A percentile compares a stretch with the other conserved stretches of the same genome.
Conservation (phyloP, 768 basidiomycete genomes). For the Clavaria fumosa region DNA sequence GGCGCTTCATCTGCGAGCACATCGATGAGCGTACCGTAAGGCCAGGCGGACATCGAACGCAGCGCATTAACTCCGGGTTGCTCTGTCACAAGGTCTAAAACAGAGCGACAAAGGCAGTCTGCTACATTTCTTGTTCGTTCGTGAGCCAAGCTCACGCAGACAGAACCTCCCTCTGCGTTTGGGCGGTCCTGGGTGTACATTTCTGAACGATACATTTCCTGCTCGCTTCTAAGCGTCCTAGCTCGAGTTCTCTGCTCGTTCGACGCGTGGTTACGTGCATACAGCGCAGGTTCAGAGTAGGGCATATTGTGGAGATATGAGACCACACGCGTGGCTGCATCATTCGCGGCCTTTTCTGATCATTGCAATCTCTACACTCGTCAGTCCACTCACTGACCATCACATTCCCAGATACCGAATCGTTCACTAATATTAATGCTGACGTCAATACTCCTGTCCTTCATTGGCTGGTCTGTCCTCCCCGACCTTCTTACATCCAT, state of each 20-base stretch:
- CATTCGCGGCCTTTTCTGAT: not conserved
- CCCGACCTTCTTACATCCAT: constrained; percentile 46
- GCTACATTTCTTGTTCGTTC: not conserved
- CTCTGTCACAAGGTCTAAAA: not conserved
- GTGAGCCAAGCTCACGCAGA: not conserved
- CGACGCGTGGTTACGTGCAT: not conserved
- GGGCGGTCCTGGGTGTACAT: not conserved
- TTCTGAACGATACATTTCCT: not conserved
- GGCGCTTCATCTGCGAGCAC: not conserved
- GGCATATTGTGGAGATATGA: not conserved
- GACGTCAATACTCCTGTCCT: constrained; percentile 22
- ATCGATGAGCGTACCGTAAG: not conserved
- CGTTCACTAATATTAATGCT: no score
- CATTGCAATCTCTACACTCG: not conserved
- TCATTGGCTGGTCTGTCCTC: constrained; percentile 51
- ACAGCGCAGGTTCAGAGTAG: not conserved
- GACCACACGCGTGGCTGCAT: not conserved
- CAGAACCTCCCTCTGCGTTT: not conserved
- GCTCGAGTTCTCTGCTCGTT: not conserved
- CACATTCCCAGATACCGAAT: not conserved
- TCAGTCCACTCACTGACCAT: constrained; percentile 2
- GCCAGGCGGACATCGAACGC: not conserved
- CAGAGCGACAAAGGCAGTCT: not conserved
- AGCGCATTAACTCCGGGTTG: not conserved
- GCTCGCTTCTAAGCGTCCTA: not conserved